Evolutionary conservation across 2,329 filamentous ascomycete genomes (phyloP).

Genomic region (Neoascochyta sp.): DNA sequence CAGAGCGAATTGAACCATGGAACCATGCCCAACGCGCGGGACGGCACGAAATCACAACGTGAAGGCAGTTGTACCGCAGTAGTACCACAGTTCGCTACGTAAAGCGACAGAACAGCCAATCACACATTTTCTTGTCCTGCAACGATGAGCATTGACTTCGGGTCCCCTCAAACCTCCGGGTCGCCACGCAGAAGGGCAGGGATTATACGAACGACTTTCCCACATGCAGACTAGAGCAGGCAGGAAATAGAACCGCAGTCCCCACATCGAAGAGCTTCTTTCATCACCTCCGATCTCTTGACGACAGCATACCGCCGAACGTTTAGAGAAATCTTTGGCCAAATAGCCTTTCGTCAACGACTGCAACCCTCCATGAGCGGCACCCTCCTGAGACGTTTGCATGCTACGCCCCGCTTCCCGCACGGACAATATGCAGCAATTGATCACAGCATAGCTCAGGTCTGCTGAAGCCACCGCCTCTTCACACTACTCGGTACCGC

Average conservation of each 20-base stretch:
- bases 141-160: conserved; percentile 9
- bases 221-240: conserved; percentile 8
- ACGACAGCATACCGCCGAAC: conserved; percentile 7
- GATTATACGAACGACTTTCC: conserved; percentile 6
- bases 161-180: conserved; percentile 29
- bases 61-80: conserved; percentile 1
- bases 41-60: background rate
- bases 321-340: conserved; percentile 8
- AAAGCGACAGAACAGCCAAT: no score
- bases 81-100: conserved; percentile 1
- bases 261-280: conserved; percentile 15
- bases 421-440: conserved; percentile 12
- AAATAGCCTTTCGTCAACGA: conserved; percentile 10
- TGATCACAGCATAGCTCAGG: conserved; percentile 13
- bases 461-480: conserved; percentile 12
- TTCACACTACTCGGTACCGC: conserved; percentile 12
- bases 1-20: background rate
- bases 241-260: conserved; percentile 13
- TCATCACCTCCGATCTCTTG: conserved; percentile 11
- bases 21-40: conserved; percentile 1
- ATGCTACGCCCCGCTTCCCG: conserved; percentile 14
- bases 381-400: conserved; percentile 6
- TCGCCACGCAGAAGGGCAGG: conserved; percentile 9
- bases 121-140: no score
- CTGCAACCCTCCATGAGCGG: conserved; percentile 10